phyloP scores from a whole-genome alignment of 2,329 filamentous ascomycete genomes.

The Fusarium buxicola region DNA sequence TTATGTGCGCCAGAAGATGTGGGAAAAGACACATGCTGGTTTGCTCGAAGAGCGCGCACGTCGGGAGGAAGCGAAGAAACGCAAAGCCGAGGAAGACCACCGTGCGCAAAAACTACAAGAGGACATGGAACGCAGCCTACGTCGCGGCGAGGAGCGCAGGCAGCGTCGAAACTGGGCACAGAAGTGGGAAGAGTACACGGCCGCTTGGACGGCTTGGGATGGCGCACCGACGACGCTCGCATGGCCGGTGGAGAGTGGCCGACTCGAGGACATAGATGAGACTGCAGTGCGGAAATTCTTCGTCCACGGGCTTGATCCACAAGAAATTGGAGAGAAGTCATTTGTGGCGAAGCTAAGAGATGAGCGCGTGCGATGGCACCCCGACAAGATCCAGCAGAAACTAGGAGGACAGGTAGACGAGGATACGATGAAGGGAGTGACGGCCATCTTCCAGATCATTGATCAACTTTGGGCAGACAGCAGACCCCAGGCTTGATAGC shows the following conservation, averaged over 20 bases:
- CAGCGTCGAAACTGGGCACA: conserved; percentile 65
- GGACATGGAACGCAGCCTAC: conserved; percentile 77
- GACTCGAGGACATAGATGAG: conserved; percentile 64
- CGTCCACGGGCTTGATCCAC: conserved; percentile 58
- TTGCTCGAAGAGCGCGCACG: conserved; percentile 79
- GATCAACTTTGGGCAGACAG: conserved; percentile 82
- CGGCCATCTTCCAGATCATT: conserved; percentile 90
- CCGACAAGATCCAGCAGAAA: conserved; percentile 95
- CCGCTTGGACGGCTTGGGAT: conserved; percentile 71
- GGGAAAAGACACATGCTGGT: conserved; percentile 91
- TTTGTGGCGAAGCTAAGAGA: conserved; percentile 72
- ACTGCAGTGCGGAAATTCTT: conserved; percentile 78
- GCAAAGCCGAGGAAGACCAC: conserved; percentile 63
- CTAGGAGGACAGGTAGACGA: conserved; percentile 80
- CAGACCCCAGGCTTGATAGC: conserved; percentile 50
- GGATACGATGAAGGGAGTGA: conserved; percentile 80
- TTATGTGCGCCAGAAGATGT: conserved; percentile 90
- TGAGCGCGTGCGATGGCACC: conserved; percentile 95
- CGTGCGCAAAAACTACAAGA: conserved; percentile 64
- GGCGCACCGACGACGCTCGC: conserved; percentile 58
- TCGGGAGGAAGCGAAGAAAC: conserved; percentile 64
- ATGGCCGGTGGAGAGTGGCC: conserved; percentile 79
- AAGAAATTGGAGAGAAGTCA: conserved; percentile 58
- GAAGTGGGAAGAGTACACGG: conserved; percentile 73
- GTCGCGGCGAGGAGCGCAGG: conserved; percentile 73